Evolutionary conservation across 495 filamentous ascomycete species (phyloP).

Genomic region (Penicillium manginii): DNA sequence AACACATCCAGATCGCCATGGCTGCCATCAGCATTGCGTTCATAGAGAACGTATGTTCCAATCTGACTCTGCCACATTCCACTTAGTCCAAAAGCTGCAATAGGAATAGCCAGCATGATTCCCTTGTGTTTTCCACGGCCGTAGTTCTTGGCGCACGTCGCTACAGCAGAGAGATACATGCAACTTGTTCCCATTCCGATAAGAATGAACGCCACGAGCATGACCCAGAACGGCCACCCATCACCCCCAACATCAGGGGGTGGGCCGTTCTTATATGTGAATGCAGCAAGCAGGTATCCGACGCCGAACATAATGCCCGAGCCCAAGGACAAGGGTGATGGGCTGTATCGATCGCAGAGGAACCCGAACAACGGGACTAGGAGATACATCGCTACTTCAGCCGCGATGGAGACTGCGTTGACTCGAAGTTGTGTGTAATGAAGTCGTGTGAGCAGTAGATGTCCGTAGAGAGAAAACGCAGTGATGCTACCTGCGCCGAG

Average conservation of each 20-base stretch:
- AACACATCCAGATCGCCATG: constrained; percentile 85
- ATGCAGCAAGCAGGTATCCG: constrained; percentile 84
- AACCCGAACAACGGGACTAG: constrained; percentile 88
- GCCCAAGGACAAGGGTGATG: constrained; percentile 71
- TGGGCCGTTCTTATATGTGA: constrained; percentile 69
- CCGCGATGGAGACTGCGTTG: constrained; percentile 83
- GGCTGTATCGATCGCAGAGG: constrained; percentile 84
- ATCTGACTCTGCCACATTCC: constrained; percentile 95
- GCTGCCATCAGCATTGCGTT: constrained; percentile 59
- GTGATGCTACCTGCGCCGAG: constrained; percentile 85
- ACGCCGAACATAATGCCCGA: constrained; percentile 72
- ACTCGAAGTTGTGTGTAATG: constrained; percentile 89
- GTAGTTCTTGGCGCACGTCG: constrained; percentile 97
- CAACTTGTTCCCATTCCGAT: constrained; percentile 81
- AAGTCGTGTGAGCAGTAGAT: constrained; percentile 79
- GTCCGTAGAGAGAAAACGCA: constrained; percentile 89
- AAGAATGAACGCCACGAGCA: constrained; percentile 80
- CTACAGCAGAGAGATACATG: constrained; percentile 87
- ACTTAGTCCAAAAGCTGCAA: constrained; percentile 89
- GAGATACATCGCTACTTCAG: constrained; percentile 84
- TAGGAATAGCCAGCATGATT: constrained; percentile 84
- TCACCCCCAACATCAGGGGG: constrained; percentile 57
- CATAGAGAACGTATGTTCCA: constrained; percentile 76
- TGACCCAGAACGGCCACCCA: constrained; percentile 75
- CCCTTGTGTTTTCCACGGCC: constrained; percentile 85